Evolutionary conservation across 306 rosid genomes (phyloP).

Genomic region (Fagus crenata): DNA sequence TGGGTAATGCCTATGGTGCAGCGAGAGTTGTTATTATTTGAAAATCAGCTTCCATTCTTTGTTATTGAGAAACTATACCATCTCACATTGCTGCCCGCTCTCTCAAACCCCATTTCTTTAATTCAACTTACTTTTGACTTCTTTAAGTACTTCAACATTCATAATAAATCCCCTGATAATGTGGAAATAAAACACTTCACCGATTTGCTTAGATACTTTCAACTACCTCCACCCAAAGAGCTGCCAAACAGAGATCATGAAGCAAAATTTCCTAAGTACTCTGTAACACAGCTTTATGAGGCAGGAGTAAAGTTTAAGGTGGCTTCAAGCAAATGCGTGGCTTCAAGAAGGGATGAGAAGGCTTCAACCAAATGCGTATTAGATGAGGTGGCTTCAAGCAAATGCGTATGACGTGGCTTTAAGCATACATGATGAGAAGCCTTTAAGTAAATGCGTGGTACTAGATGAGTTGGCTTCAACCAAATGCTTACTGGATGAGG

Average conservation of each 20-base stretch:
- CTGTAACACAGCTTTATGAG: not conserved
- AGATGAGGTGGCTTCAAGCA: too few relatives aligned
- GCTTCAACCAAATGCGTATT: too few relatives aligned
- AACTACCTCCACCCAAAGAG: not conserved
- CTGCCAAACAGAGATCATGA: too few relatives aligned
- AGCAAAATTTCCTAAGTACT: rapidly evolving
- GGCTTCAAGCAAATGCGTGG: not conserved
- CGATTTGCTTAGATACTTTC: not conserved
- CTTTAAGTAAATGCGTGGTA: too few relatives aligned
- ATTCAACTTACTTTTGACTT: not conserved
- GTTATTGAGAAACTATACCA: slow-evolving; percentile 1
- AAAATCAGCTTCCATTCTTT: slow-evolving; percentile 26
- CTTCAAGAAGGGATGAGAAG: too few relatives aligned
- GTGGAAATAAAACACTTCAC: not conserved
- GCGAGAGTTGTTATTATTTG: slow-evolving; percentile 3
- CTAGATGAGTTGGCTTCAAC: too few relatives aligned
- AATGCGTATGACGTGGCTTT: too few relatives aligned
- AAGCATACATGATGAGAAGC: too few relatives aligned
- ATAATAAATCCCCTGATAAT: not conserved
- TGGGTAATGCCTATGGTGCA: not conserved
- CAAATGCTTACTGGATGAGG: too few relatives aligned
- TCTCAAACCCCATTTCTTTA: not conserved
- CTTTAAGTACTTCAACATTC: rapidly evolving
- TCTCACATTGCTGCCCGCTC: too few relatives aligned
- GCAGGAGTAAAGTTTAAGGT: slow-evolving; percentile 11